Percentiles rank a stretch among this genome's conserved stretches.
Evolutionary conservation across 495 filamentous ascomycete genomes (phyloP).

Genomic region (Hypoxylon fuscum): DNA sequence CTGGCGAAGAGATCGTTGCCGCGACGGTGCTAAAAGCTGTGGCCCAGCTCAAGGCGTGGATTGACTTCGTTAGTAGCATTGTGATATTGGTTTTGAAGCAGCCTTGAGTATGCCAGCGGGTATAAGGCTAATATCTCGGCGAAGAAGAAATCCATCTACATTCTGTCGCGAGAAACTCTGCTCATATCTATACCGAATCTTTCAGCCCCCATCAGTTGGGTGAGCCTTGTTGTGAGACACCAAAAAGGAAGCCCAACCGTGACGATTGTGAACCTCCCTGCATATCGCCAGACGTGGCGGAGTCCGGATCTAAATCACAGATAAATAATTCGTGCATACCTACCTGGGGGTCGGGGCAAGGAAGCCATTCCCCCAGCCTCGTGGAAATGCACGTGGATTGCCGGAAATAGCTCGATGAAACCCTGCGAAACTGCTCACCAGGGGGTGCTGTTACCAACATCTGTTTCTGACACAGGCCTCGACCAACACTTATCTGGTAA

Average conservation of each 20-base stretch:
- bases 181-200: conserved; percentile 18
- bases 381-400: conserved; percentile 17
- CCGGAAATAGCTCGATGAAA: conserved; percentile 27
- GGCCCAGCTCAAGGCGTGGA: conserved; percentile 16
- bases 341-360: conserved; percentile 26
- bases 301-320: conserved; percentile 12
- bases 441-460: conserved; percentile 20
- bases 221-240: background rate
- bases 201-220: conserved; percentile 6
- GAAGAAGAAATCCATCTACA: background rate
- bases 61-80: conserved; percentile 23
- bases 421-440: conserved; percentile 20
- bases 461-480: conserved; percentile 19
- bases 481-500: background rate
- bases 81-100: background rate
- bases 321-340: conserved; percentile 13
- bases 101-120: background rate
- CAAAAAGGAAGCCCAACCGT: conserved; percentile 16
- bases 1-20: conserved; percentile 12
- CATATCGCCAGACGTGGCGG: conserved; percentile 24
- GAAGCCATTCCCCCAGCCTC: conserved; percentile 30
- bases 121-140: background rate
- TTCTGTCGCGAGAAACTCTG: background rate
- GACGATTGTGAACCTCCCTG: conserved; percentile 20
- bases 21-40: conserved; percentile 13